phyloP scores from a whole-genome alignment of 2,329 filamentous ascomycete species.

The Emergomyces orientalis region DNA sequence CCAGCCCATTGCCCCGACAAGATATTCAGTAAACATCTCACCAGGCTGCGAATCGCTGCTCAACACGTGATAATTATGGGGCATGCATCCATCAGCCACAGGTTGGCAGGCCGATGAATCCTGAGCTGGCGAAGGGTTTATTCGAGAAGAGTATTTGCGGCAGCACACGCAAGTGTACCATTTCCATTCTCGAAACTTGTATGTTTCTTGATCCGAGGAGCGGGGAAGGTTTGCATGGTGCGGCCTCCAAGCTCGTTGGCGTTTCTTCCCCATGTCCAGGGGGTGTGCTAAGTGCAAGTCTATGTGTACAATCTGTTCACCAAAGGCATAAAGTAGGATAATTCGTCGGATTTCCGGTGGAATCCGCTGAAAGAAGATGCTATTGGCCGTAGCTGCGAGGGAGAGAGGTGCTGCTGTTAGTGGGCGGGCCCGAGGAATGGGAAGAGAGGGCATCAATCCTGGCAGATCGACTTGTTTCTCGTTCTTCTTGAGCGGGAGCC shows the following conservation, averaged over 20 bases:
- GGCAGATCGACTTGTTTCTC: background rate
- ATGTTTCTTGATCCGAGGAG: background rate
- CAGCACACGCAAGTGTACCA: conserved; percentile 11
- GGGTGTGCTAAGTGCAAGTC: conserved; percentile 10
- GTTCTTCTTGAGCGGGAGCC: background rate
- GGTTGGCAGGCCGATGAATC: background rate
- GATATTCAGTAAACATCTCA: conserved; percentile 7
- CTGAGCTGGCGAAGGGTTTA: background rate
- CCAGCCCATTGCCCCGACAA: conserved; percentile 26
- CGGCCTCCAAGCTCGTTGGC: background rate
- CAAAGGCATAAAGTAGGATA: conserved; percentile 14
- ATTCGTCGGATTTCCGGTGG: conserved; percentile 22
- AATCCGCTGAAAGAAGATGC: conserved; percentile 12
- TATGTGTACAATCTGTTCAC: conserved; percentile 9
- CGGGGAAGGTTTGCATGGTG: conserved; percentile 2
- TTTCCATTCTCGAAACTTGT: conserved; percentile 7
- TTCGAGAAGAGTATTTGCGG: background rate
- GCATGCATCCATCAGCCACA: background rate
- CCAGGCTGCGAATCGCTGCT: conserved; percentile 3
- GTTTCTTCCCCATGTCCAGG: background rate
- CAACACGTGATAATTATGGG: background rate
- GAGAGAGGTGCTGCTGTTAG: conserved; percentile 8
- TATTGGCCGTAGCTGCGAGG: conserved; percentile 6
- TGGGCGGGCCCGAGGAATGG: background rate
- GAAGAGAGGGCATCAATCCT: conserved; percentile 7